Evolutionary conservation across 768 basidiomycete genomes (phyloP).

Genomic region (Tricholomella constricta): DNA sequence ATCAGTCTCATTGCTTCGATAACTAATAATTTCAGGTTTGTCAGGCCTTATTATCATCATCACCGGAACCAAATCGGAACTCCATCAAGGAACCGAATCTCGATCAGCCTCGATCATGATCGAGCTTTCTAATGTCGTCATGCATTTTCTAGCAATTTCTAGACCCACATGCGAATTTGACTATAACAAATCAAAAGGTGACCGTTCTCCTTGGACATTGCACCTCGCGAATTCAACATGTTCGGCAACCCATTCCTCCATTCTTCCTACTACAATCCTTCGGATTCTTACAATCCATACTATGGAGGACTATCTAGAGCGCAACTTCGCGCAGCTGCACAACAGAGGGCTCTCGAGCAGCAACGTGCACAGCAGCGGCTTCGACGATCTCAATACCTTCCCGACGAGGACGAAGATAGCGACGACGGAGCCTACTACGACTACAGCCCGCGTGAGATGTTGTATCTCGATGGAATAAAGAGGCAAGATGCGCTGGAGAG

Average conservation of each 20-base stretch:
- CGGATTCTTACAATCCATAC: constrained; percentile 27
- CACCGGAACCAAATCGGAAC: background rate
- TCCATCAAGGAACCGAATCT: background rate
- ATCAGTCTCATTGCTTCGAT: background rate
- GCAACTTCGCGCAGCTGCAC: constrained; percentile 17
- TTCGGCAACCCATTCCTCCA: constrained; percentile 27
- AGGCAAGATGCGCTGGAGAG: constrained; percentile 30
- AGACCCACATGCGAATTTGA: too few relatives aligned
- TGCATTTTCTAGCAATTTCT: constrained; percentile 12
- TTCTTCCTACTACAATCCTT: constrained; percentile 21
- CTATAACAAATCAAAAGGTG: background rate
- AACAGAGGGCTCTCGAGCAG: constrained; percentile 22
- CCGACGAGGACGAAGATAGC: constrained; percentile 34
- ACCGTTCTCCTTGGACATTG: background rate
- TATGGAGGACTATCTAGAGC: constrained; percentile 17
- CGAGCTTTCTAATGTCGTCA: constrained; percentile 2
- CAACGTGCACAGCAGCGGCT: constrained; percentile 35
- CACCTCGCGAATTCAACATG: constrained; percentile 14
- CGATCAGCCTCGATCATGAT: constrained; percentile 5
- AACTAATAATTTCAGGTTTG: constrained; percentile 5
- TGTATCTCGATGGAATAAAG: constrained; percentile 33
- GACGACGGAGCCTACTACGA: constrained; percentile 34
- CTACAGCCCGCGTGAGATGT: constrained; percentile 31
- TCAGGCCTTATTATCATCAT: background rate
- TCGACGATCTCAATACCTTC: constrained; percentile 41